These are phyloP conservation scores for Volvox reticuliferus DNA, from an alignment of 139 green algal genomes.

Conservation along the genomic window DNA sequence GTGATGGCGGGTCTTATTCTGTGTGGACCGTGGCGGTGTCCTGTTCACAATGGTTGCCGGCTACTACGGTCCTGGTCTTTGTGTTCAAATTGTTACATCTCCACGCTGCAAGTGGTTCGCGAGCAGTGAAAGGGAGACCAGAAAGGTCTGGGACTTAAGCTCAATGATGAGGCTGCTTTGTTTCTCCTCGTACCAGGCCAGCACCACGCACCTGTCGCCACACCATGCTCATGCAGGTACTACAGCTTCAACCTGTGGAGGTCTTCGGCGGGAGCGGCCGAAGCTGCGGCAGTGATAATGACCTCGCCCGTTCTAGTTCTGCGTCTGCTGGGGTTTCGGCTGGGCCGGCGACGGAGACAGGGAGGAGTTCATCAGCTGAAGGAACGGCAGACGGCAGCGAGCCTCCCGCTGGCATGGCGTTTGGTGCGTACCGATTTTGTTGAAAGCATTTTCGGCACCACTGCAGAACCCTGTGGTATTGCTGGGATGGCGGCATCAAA, in stretches of 20 bases:
- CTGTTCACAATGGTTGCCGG: too few species aligned
- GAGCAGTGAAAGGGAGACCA: background rate
- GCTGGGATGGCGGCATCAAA: too few species aligned
- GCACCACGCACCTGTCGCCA: too few species aligned
- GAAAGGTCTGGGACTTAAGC: background rate
- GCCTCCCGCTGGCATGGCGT: conserved; percentile 6
- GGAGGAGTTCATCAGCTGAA: too few species aligned
- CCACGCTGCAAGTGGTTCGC: too few species aligned
- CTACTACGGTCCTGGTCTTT: too few species aligned
- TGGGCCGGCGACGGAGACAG: background rate
- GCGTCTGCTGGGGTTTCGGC: background rate
- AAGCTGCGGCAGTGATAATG: background rate
- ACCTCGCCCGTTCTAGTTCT: background rate
- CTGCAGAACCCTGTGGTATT: too few species aligned
- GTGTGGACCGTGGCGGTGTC: too few species aligned
- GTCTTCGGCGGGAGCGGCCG: background rate
- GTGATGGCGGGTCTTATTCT: too few species aligned
- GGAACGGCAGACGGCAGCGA: background rate
- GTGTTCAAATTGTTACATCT: too few species aligned
- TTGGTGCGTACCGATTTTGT: conserved; percentile 22
- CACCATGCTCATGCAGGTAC: background rate
- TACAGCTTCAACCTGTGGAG: conserved; percentile 28
- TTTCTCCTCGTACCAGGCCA: too few species aligned
- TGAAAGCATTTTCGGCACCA: background rate
- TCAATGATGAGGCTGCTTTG: too few species aligned